Evolutionary conservation across 1,139 yeast genomes (phyloP).

Genomic region (Zygoascus sp.): DNA sequence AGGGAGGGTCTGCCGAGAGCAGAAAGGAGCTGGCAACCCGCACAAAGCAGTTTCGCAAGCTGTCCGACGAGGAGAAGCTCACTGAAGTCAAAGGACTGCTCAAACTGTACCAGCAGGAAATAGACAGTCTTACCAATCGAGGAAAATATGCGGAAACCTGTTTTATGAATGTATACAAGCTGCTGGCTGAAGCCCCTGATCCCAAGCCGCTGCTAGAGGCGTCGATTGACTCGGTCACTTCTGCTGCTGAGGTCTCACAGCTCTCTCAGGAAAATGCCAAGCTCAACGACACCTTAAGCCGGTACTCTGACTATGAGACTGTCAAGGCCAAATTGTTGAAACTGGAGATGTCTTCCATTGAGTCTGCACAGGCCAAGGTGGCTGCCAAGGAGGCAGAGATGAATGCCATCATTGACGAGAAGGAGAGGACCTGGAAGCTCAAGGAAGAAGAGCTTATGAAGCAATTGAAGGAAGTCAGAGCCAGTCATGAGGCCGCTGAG

Average conservation of each 20-base stretch:
- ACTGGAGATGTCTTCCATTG: slow-evolving; percentile 42
- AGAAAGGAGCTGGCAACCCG: slow-evolving; percentile 73
- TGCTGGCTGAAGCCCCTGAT: slow-evolving; percentile 87
- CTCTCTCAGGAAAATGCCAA: slow-evolving; percentile 51
- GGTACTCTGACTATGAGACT: slow-evolving; percentile 73
- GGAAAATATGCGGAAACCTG: slow-evolving; percentile 69
- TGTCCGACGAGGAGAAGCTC: slow-evolving; percentile 62
- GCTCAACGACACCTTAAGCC: slow-evolving; percentile 58
- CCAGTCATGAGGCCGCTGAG: slow-evolving; percentile 29
- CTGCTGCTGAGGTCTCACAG: slow-evolving; percentile 50
- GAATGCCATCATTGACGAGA: slow-evolving; percentile 40
- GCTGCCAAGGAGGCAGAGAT: slow-evolving; percentile 38
- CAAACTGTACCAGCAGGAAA: slow-evolving; percentile 82
- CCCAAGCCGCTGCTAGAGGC: slow-evolving; percentile 77
- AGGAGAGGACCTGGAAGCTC: slow-evolving; percentile 40
- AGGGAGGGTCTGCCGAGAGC: slow-evolving; percentile 58
- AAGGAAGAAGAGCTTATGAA: slow-evolving; percentile 44
- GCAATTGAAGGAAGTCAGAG: slow-evolving; percentile 34
- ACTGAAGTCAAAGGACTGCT: slow-evolving; percentile 60
- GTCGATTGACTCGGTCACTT: slow-evolving; percentile 63
- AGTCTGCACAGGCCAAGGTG: slow-evolving; percentile 31
- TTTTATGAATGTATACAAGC: slow-evolving; percentile 69
- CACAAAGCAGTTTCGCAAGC: slow-evolving; percentile 77
- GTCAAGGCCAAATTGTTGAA: slow-evolving; percentile 57
- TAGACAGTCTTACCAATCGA: slow-evolving; percentile 74